phyloP scores from a whole-genome alignment of 2,329 filamentous ascomycete genomes.

The Harringtonia aguacate region DNA sequence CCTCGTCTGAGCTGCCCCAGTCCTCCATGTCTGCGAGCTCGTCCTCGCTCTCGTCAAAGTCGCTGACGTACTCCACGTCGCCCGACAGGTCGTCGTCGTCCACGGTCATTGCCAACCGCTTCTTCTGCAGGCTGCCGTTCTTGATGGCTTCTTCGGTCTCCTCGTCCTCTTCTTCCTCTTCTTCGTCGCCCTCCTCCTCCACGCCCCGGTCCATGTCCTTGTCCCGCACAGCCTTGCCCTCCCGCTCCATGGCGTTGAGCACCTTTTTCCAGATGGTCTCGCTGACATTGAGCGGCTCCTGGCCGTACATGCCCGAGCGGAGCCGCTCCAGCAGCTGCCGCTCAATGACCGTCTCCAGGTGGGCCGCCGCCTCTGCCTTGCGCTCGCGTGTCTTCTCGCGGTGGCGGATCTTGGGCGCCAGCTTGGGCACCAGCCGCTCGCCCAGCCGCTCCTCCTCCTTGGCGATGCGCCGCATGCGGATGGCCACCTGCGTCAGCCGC shows the following conservation, averaged over 20 bases:
- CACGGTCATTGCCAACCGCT: slow-evolving; percentile 3
- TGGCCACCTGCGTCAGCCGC: slow-evolving; percentile 81
- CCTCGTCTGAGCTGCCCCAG: slow-evolving; percentile 71
- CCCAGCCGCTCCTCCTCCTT: slow-evolving; percentile 84
- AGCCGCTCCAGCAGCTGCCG: slow-evolving; percentile 85
- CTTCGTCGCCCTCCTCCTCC: slow-evolving; percentile 55
- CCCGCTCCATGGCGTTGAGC: slow-evolving; percentile 76
- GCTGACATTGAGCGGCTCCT: slow-evolving; percentile 89
- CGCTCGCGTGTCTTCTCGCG: slow-evolving; percentile 62
- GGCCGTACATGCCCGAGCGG: slow-evolving; percentile 86
- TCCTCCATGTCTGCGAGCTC: slow-evolving; percentile 78
- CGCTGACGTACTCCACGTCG: slow-evolving; percentile 86
- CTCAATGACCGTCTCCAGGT: slow-evolving; percentile 93
- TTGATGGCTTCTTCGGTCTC: slow-evolving; percentile 63
- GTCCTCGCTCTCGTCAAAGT: slow-evolving; percentile 75
- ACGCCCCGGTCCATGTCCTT: slow-evolving; percentile 84
- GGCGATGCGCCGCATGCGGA: slow-evolving; percentile 66
- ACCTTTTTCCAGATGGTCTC: slow-evolving; percentile 97
- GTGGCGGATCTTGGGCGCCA: slow-evolving; percentile 80
- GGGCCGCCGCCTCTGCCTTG: slow-evolving; percentile 69
- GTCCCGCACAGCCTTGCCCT: slow-evolving; percentile 72
- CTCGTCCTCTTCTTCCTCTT: slow-evolving; percentile 49
- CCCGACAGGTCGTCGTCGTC: slow-evolving; percentile 62
- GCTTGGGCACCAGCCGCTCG: slow-evolving; percentile 75
- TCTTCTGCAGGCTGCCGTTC: slow-evolving; percentile 36